These are phyloP conservation scores for Naganishia sp. DNA, from an alignment of 1,284 basidiomycete species.

Conservation along the genomic window DNA sequence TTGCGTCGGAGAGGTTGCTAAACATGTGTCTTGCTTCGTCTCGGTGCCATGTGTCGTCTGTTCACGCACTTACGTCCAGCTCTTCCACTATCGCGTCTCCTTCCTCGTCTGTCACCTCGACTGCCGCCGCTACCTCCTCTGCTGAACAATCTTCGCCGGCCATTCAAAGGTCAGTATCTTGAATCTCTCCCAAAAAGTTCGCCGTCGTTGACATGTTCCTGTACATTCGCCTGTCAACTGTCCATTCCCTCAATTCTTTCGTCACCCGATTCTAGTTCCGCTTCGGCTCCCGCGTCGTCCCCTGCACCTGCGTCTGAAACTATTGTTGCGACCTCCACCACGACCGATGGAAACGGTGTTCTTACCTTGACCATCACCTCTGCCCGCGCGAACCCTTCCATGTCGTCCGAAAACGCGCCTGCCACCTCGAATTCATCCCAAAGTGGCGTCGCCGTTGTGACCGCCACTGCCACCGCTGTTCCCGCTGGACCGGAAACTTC, in stretches of 20 bases:
- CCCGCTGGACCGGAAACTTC: not conserved
- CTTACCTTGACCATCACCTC: slow-evolving; percentile 13
- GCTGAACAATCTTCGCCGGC: not conserved
- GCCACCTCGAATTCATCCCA: slow-evolving; percentile 14
- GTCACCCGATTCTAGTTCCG: slow-evolving; percentile 12
- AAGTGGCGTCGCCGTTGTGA: slow-evolving; percentile 20
- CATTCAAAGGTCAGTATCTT: slow-evolving; percentile 21
- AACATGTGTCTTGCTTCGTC: not conserved
- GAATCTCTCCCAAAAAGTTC: not conserved
- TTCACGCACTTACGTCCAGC: slow-evolving; percentile 10
- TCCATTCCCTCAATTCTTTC: not conserved
- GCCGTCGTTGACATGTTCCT: slow-evolving; percentile 19
- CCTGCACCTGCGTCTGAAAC: slow-evolving; percentile 7
- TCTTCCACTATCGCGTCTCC: slow-evolving; percentile 8
- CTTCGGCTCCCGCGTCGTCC: slow-evolving; percentile 12
- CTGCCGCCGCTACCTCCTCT: not conserved
- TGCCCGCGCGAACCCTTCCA: not conserved
- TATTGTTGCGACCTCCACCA: slow-evolving; percentile 11
- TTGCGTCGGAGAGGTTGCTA: slow-evolving; percentile 1
- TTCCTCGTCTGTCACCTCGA: not conserved
- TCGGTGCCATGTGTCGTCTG: not conserved
- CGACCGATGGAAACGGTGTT: slow-evolving; percentile 12
- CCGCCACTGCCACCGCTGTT: slow-evolving; percentile 9
- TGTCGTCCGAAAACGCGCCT: not conserved
- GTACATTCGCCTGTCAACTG: not conserved